Percentiles rank a stretch among this genome's conserved stretches.
Conservation (phyloP, 192 early-diverging fungal species). For the Phlyctochytrium bullatum region DNA sequence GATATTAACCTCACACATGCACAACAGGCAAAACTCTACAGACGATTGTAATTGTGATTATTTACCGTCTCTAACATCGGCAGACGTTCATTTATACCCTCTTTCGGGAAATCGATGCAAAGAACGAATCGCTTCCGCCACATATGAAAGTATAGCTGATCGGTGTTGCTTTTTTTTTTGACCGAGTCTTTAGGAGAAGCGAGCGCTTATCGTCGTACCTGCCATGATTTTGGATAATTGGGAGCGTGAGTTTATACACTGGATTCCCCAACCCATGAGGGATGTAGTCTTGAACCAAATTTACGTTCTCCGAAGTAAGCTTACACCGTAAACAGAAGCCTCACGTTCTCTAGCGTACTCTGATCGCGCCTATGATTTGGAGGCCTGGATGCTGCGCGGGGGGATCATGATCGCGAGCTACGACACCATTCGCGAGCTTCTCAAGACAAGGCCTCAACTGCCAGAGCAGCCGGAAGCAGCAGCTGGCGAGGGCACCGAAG, state of each 20-base stretch:
- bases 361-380: slow-evolving; percentile 37
- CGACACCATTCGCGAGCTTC: too few relatives aligned
- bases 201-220: slow-evolving; percentile 74
- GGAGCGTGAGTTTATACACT: slow-evolving; percentile 66
- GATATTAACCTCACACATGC: background rate
- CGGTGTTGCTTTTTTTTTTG: too few relatives aligned
- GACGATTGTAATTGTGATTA: slow-evolving; percentile 43
- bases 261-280: slow-evolving; percentile 47
- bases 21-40: slow-evolving; percentile 71
- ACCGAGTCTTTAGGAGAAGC: slow-evolving; percentile 30
- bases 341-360: too few relatives aligned
- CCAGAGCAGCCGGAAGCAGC: too few relatives aligned
- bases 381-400: slow-evolving; percentile 57
- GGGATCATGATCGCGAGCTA: slow-evolving; percentile 69
- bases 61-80: background rate
- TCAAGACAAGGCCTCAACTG: too few relatives aligned
- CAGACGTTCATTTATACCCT: slow-evolving; percentile 65
- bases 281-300: too few relatives aligned
- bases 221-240: slow-evolving; percentile 71
- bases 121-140: slow-evolving; percentile 54
- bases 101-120: slow-evolving; percentile 51
- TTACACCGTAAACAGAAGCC: too few relatives aligned
- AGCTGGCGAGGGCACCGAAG: too few relatives aligned
- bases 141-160: slow-evolving; percentile 51
- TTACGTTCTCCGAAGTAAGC: too few relatives aligned